Evolutionary conservation across 345 rosid species (phyloP).

Genomic region (Arabis alpina): DNA sequence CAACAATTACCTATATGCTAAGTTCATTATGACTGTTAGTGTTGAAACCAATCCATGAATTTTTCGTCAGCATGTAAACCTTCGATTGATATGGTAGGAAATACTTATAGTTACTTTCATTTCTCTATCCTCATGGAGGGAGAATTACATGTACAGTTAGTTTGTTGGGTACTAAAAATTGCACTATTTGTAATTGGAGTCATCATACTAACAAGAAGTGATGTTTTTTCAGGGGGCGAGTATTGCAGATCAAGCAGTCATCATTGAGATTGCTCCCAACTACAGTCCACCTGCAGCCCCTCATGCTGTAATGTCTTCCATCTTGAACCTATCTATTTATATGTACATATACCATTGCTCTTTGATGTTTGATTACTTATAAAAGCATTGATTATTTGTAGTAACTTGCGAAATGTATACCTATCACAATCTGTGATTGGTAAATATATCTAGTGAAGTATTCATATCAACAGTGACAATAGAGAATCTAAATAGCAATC

Average conservation of each 20-base stretch:
- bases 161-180: background rate
- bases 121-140: background rate
- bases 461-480: background rate
- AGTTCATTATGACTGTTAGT: background rate
- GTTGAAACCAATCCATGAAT: slow-evolving; percentile 14
- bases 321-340: background rate
- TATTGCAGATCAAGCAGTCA: slow-evolving; percentile 77
- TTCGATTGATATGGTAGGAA: background rate
- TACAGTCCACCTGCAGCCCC: slow-evolving; percentile 60
- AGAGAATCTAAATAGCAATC: slow-evolving; percentile 3
- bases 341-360: background rate
- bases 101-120: slow-evolving; percentile 11
- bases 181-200: slow-evolving; percentile 7
- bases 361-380: slow-evolving; percentile 1
- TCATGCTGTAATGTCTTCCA: slow-evolving; percentile 52
- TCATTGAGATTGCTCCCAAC: slow-evolving; percentile 67
- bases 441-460: background rate
- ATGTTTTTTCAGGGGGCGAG: slow-evolving; percentile 68
- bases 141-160: background rate
- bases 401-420: background rate
- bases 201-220: slow-evolving; percentile 22
- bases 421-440: slow-evolving; percentile 1
- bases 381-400: background rate
- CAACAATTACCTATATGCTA: background rate
- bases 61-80: slow-evolving; percentile 17